These are phyloP conservation scores for Sclerotinia glacialis DNA, from an alignment of 2,329 filamentous ascomycete species.

Conservation along the genomic window DNA sequence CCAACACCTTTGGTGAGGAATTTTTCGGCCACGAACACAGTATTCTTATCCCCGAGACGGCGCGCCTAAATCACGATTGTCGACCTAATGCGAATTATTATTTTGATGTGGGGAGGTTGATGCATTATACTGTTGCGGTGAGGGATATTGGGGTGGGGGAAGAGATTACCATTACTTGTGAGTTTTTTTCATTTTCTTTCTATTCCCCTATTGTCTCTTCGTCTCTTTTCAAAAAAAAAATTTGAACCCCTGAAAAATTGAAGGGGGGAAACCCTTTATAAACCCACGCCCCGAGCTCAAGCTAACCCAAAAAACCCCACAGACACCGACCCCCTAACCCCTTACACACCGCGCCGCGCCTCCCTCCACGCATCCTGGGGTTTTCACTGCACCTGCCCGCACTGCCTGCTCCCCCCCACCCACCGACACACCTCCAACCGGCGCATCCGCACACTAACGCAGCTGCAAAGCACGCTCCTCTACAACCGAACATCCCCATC, in stretches of 20 bases:
- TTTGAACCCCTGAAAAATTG: too few relatives aligned
- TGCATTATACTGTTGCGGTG: slow-evolving; percentile 40
- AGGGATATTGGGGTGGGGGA: slow-evolving; percentile 1
- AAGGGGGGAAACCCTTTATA: too few relatives aligned
- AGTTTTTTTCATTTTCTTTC: background rate
- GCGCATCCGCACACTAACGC: background rate
- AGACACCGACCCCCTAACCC: slow-evolving; percentile 37
- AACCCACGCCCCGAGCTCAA: slow-evolving; percentile 21
- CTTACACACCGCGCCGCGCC: slow-evolving; percentile 33
- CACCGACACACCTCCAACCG: background rate
- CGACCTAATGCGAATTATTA: slow-evolving; percentile 39
- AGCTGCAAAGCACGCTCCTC: background rate
- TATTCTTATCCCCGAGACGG: slow-evolving; percentile 25
- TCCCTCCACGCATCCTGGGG: slow-evolving; percentile 41
- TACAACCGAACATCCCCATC: background rate
- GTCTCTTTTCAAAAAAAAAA: slow-evolving; percentile 30
- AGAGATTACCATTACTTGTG: background rate
- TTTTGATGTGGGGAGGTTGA: background rate
- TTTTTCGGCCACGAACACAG: slow-evolving; percentile 24
- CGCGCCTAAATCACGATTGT: slow-evolving; percentile 44
- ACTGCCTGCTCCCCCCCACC: slow-evolving; percentile 30
- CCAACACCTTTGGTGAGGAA: slow-evolving; percentile 29
- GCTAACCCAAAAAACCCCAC: slow-evolving; percentile 42
- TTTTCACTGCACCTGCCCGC: slow-evolving; percentile 42
- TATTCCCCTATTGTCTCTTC: slow-evolving; percentile 38